Evolutionary conservation across 768 basidiomycete genomes (phyloP), one percentile per base, ranked within the genome.

Genomic region (Lactarius sp.): DNA sequence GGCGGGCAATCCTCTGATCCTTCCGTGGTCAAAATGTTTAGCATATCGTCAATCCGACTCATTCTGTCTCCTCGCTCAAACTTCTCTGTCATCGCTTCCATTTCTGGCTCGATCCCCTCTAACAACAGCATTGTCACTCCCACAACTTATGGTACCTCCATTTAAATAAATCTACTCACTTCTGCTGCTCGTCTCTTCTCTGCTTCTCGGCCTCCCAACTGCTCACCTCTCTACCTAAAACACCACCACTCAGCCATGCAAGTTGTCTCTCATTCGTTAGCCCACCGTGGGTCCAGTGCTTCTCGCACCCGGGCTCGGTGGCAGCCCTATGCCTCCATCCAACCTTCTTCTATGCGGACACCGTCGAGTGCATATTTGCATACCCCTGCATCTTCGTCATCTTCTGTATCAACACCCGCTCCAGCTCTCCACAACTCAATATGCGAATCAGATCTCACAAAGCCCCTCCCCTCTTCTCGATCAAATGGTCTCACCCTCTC

Each of bases 231-330:
- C 57, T 52, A 8, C 59, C 57, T 52, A 8, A 52, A 59, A 12
- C 33, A 44, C 52, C 62, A 54, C 62, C 57, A 50, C 58, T 64
- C 58, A 59, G 6, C 44, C 39, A 73, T 76, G 73, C 73, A 76
- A 70, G 69, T 79, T 34, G 68, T 76, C 44, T 71, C 77, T n/a
- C 79, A 81, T 60, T 74, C 84, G 10, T 75, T 89, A 60, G 82
- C 88, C 77, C 87, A 88, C 72, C 77, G 88, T 79, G 87, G 86
- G 44, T 83, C 85, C 50, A 83, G 85, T 65, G 76, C 77, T 18
- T 71, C 87, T 62, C 84, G 88, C 69, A 77, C 85, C 55, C 78
- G 87, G 73, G 78, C 85, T 69, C 86, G 90, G 69, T 92, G 90
- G 89, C 90, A 91, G 76, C 90, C 90, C 68, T 92, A 91, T 74